Evolutionary conservation across 1,284 basidiomycete genomes (phyloP).

Genomic region (Xerocomus cyaneibrunnescens): DNA sequence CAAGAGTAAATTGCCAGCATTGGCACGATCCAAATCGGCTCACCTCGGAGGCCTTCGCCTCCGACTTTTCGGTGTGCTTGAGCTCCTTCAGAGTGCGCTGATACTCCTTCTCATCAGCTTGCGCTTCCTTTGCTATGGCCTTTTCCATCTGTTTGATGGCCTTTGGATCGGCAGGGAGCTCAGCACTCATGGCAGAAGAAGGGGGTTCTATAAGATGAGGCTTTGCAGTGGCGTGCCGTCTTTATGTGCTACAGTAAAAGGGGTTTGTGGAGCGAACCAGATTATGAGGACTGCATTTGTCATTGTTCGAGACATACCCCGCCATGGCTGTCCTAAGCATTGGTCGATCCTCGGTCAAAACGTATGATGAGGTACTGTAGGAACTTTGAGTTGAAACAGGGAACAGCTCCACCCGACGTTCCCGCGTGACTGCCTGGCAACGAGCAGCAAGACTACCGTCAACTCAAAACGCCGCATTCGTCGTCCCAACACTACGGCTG

Average conservation of each 20-base stretch:
- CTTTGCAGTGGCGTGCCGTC: background rate
- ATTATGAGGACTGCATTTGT: conserved; percentile 2
- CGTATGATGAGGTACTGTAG: too few relatives aligned
- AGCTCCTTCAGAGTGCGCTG: conserved; percentile 49
- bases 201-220: background rate
- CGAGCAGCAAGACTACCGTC: too few relatives aligned
- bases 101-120: conserved; percentile 46
- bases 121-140: conserved; percentile 44
- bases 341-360: too few relatives aligned
- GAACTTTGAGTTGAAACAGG: too few relatives aligned
- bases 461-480: conserved; percentile 8
- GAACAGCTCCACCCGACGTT: too few relatives aligned
- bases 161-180: conserved; percentile 18
- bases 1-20: background rate
- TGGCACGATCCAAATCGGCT: background rate
- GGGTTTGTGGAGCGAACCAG: conserved; percentile 9
- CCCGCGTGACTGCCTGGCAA: too few relatives aligned
- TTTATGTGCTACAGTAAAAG: conserved; percentile 3
- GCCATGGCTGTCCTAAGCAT: background rate
- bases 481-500: conserved; percentile 16
- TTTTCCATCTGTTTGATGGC: conserved; percentile 48
- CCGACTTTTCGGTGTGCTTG: conserved; percentile 44
- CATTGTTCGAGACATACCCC: background rate
- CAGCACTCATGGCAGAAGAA: conserved; percentile 16
- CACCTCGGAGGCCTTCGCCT: conserved; percentile 51